Base-by-base conservation (phyloP, 2,329 filamentous ascomycete species). In the Penicillium sp. region DNA sequence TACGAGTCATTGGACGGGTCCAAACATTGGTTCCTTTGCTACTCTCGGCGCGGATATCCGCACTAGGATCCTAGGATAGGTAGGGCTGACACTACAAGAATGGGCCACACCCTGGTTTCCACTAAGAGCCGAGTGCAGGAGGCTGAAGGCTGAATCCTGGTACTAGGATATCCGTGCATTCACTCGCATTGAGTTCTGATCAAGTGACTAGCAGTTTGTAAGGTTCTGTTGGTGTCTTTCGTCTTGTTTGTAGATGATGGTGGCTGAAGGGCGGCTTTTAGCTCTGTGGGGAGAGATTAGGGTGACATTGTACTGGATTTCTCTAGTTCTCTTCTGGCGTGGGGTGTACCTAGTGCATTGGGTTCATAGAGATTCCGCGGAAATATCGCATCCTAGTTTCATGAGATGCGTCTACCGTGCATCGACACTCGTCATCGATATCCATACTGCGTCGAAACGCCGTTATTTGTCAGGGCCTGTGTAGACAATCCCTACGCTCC, bases 81-180 rank as follows among this genome's bases (percentile, higher is more conserved):
- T 40, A 26, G 10, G 31, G 31, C 31, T 34, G 31, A 18, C 31
- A 11, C 11, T 34, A 26, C 29, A 32, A 32, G n/a, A 32, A 14
- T 8, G 29, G 29, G 29, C 29, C 8, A 16, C 31, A 20, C 31
- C 7, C n/a, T 10, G 14, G n/a, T 42, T 54, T 9, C 40, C 41
- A 41, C 29, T 46, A 32, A 35, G 39, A 41, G 44, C 26, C 39
- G 14, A 14, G 16, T 46, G 41, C 51, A 54, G 43, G 35, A 34
- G 18, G 11, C 14, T 18, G 27, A 40, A 34, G 18, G 11, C 18
- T 18, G 27, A 40, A 41, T 18, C 49, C 46, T 50, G 29, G 36
- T 46, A 46, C 40, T 42, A 44, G 49, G 51, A 40, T 40, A 44
- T 28, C 20, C 26, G n/a, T 48, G 44, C 44, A 47, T 45, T 44